Evolutionary conservation across 73 alveolate species (phyloP).

Genomic region (Paramecium caudatum): DNA sequence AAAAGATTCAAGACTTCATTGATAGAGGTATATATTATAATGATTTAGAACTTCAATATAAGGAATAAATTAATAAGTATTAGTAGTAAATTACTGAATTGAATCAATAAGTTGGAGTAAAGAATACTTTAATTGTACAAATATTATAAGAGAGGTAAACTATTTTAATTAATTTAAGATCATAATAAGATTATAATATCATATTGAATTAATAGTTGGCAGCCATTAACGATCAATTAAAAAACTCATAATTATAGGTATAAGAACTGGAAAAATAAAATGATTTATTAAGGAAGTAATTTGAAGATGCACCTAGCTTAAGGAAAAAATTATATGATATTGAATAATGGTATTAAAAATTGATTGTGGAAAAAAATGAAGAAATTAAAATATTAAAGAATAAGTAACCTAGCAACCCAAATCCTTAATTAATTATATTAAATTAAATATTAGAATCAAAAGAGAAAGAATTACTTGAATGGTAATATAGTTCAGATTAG

Average conservation of each 20-base stretch:
- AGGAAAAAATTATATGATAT: background rate
- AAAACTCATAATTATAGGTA: background rate
- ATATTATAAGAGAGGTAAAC: background rate
- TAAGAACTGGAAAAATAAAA: background rate
- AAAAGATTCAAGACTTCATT: slow-evolving; percentile 8
- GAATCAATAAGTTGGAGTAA: background rate
- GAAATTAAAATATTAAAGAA: background rate
- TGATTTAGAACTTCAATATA: background rate
- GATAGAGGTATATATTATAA: background rate
- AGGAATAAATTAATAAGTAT: background rate
- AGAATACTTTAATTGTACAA: background rate
- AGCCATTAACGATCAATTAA: background rate
- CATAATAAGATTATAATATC: background rate
- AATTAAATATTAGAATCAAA: background rate
- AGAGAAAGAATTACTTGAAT: background rate
- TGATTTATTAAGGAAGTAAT: background rate
- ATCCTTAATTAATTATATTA: background rate
- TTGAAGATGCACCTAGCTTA: slow-evolving; percentile 46
- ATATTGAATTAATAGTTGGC: background rate
- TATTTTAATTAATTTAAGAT: background rate
- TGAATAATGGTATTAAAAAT: slow-evolving; percentile 24
- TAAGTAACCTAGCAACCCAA: background rate
- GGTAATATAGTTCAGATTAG: slow-evolving; percentile 21
- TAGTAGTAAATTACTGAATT: background rate
- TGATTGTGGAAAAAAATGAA: slow-evolving; percentile 10